Evolutionary conservation across 768 basidiomycete genomes (phyloP), one percentile per base, ranked within the genome.

Genomic region (Hypholoma sublateritium): DNA sequence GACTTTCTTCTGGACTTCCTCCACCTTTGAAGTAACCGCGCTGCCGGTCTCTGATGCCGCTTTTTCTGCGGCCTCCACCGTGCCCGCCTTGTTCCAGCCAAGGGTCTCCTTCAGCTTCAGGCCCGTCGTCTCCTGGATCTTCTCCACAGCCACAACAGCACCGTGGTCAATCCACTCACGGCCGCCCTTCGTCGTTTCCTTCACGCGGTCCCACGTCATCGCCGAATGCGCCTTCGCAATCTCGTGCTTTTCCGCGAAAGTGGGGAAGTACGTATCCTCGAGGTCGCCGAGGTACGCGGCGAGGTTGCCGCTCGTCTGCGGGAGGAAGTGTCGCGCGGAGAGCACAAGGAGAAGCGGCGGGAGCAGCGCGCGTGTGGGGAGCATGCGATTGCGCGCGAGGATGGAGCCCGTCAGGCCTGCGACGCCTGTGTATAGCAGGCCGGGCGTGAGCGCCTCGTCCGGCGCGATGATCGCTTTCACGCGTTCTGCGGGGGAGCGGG

Each of bases 351-450:
- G 82, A 21, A 84, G 58, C 0, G 95, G 90, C 0, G 96, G 96
- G 13, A 95, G 80, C 44, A 89, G 59, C 50, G 89, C 63, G 17
- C 96, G 89, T 5, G 84, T 73, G 32, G 86, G 79, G 53, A 95
- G 72, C 51, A 76, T 67, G 60, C 95, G 86, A 62, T 88, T 89
- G 42, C 95, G 88, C 0, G 90, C 84, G 55, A 98, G 63, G 64
- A 98, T 88, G 55, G 94, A 94, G 1, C 91, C 93, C 3, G 91
- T 89, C 47, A 98, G 85, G 13, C 93, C 86, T 2, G 93, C 86
- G 48, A 98, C 82, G 48, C 93, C 92, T 45, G 92, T 88, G 76
- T 96, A 98, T 53, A 98, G 86, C 4, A 89, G 66, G n/a, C 91
- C 93, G 1, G 95, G 95, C 9, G 88, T 93, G 25, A 97, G 82